Evolutionary conservation across 805 yeast genomes (phyloP), one percentile per base, ranked within the genome.

Genomic region (Candida railenensis): DNA sequence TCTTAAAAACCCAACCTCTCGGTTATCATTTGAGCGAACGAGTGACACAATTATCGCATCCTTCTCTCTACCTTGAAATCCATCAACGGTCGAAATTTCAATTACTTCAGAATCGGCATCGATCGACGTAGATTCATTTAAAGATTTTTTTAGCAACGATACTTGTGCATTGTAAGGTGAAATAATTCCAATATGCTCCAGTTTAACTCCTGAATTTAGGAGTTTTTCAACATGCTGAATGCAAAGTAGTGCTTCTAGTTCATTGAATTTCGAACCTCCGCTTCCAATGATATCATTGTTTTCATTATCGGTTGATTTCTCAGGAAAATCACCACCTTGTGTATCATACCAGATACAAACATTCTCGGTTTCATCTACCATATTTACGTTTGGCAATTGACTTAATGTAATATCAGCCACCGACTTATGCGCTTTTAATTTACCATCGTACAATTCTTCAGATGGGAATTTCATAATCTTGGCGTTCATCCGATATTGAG

Each of bases 1-100:
- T 20, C 76, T 74, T 45, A 94, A 67, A 58, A 92, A 94, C 8
- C 98, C 98, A 40, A 91, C 84, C 44, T 85, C 87, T 30, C 74
- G 63, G 2, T 66, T 56, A 18, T 78, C 83, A 61, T 92, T 92
- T 34, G 94, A 85, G 52, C 99, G 73, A 2, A 92, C 97, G 45
- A 92, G 63, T 1, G 94, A 77, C 11, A 94, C 67, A 1, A 92
- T 75, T 4, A 92, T 89, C 0, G 83, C 85, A 55, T 91, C 95
- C 62, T 92, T 94, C 59, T 92, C 99, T 50, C 97, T 73, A 1
- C 99, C 99, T 69, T 92, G 99, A 58, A 92, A 94, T 1, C 97
- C 97, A 67, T 92, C 99, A 3, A 92, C 92, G 0, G 97, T 89
- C 3, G 96, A 81, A 0, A 91, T 79, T 58, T 92, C 98, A 4